Evolutionary conservation across 179 eudicot genomes (phyloP), one percentile per base, ranked within the genome.

Genomic region (Corrigiola litoralis): DNA sequence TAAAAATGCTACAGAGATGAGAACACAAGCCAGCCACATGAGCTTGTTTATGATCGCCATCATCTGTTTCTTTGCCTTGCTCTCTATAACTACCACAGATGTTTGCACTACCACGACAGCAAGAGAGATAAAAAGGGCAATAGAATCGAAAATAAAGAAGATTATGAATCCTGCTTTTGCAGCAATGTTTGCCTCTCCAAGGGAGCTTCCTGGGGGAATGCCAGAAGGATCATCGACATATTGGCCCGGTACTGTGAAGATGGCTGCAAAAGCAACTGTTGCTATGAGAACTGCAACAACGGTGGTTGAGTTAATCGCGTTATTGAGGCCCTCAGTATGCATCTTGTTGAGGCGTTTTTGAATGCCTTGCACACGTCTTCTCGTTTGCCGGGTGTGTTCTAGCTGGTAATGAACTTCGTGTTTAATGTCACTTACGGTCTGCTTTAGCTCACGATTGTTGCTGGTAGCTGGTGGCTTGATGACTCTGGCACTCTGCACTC

Each of bases 11-110:
- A 90, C 86, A 2, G 98, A 84, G 11, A 90, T 79, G 1, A 90
- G 77, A 23, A 87, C 90, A 68, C 95, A 90, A 6, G 98, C 98
- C 11, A 92, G 47, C 98, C 96, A 92, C 96, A 92, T 90, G 2
- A 92, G 87, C 85, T 92, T 92, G 85, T 92, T 92, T 63, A 92
- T 90, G 63, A 90, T 68, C 1, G 98, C 85, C 98, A 90, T 90
- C 98, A 92, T 84, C 72, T 90, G 87, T 80, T 92, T 90, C 85
- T 90, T 92, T 1, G 96, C 96, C 75, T 87, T 92, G 86, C 92
- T 90, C 75, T 90, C 96, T 13, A 92, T 84, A 5, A 90, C 92
- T 58, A 92, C 96, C 38, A 92, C 87, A 0, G 98, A 90, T 1
- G 98, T 92, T 42, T 92, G 98, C 44, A 90, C 98, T 53, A 92